Conservation (phyloP, 805 yeast genomes). For the Starmerella bombi region DNA sequence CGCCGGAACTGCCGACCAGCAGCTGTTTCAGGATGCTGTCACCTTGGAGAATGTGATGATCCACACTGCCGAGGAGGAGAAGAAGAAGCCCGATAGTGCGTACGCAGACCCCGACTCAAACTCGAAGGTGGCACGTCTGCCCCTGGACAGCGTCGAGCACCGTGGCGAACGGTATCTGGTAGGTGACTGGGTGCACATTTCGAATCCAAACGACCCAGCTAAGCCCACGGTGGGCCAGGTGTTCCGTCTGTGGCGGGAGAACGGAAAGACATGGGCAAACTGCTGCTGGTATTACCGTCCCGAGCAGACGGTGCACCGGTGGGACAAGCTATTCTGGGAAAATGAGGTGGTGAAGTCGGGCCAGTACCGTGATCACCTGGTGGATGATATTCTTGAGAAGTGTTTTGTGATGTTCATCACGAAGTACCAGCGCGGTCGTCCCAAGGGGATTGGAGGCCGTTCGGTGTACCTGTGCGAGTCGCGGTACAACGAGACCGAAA, state of each 20-base stretch:
- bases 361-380: slow-evolving; percentile 86
- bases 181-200: slow-evolving; percentile 89
- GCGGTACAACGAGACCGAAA: slow-evolving; percentile 82
- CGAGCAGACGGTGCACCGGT: slow-evolving; percentile 92
- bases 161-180: slow-evolving; percentile 63
- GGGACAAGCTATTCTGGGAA: slow-evolving; percentile 75
- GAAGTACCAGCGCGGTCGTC: slow-evolving; percentile 88
- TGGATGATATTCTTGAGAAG: slow-evolving; percentile 79
- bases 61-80: slow-evolving; percentile 47
- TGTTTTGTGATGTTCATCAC: slow-evolving; percentile 93
- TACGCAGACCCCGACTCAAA: slow-evolving; percentile 37
- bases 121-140: slow-evolving; percentile 59
- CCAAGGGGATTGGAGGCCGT: slow-evolving; percentile 48
- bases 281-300: slow-evolving; percentile 98
- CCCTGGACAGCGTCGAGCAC: slow-evolving; percentile 63
- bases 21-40: slow-evolving; percentile 47
- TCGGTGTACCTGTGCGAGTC: slow-evolving; percentile 89
- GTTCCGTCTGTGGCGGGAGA: slow-evolving; percentile 77
- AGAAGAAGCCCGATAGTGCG: slow-evolving; percentile 70
- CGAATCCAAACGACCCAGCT: slow-evolving; percentile 73
- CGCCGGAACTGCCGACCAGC: slow-evolving; percentile 41
- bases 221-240: slow-evolving; percentile 91
- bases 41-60: slow-evolving; percentile 50
- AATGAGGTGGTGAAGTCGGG: slow-evolving; percentile 96
- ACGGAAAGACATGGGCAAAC: slow-evolving; percentile 76